These are phyloP conservation scores for Trichoderma sp. DNA, from an alignment of 2,329 filamentous ascomycete genomes.

Conservation along the genomic window DNA sequence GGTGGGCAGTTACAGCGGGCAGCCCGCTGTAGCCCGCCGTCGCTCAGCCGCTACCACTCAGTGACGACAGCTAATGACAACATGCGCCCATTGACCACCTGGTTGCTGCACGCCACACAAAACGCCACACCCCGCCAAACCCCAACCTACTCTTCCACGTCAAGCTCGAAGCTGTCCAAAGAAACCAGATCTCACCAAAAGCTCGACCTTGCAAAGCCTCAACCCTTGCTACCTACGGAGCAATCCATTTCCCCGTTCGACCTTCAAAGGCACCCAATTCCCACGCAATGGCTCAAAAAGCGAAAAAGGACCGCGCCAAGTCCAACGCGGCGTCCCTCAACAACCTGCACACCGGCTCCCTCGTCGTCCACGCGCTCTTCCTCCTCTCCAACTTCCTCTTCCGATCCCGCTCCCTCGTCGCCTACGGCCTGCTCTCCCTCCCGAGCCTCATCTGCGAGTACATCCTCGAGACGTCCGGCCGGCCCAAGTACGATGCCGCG, in stretches of 20 bases:
- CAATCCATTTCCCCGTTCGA: neutral
- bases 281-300: constrained; percentile 60
- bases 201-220: neutral
- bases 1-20: neutral
- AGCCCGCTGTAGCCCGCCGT: constrained; percentile 7
- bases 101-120: constrained; percentile 1
- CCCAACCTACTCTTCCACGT: neutral
- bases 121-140: constrained; percentile 6
- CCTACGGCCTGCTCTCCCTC: constrained; percentile 71
- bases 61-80: constrained; percentile 12
- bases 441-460: constrained; percentile 81
- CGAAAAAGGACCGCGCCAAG: constrained; percentile 69
- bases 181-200: constrained; percentile 23
- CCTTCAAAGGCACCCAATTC: neutral
- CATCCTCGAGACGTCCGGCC: constrained; percentile 80
- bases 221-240: too few species aligned
- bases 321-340: constrained; percentile 77
- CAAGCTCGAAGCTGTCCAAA: constrained; percentile 8
- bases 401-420: constrained; percentile 62
- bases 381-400: constrained; percentile 70
- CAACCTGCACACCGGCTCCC: constrained; percentile 77
- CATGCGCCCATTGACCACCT: neutral
- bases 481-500: constrained; percentile 69
- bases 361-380: constrained; percentile 73
- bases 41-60: neutral